phyloP scores from a whole-genome alignment of 2,329 filamentous ascomycete genomes.

The Metarhizium guizhouense region DNA sequence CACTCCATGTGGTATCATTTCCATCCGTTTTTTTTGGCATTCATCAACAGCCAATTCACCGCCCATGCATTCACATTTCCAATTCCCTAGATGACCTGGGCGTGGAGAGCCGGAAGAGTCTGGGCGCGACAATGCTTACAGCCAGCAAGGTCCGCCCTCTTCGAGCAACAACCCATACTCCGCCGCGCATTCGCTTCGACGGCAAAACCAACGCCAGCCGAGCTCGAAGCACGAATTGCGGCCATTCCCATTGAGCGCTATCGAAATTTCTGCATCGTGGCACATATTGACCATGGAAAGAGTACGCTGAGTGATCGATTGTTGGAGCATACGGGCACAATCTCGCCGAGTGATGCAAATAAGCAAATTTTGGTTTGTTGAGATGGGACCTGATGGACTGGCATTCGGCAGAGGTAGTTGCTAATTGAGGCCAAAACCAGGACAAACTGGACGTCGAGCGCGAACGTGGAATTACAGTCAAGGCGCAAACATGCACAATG shows the following conservation, averaged over 20 bases:
- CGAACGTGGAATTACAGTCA: constrained; percentile 94
- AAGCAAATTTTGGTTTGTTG: constrained; percentile 69
- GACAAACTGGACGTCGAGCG: constrained; percentile 60
- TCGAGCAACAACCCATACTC: constrained; percentile 4
- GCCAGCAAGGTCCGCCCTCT: constrained; percentile 5
- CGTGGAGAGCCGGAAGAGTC: constrained; percentile 26
- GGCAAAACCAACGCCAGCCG: constrained; percentile 21
- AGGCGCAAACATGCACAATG: constrained; percentile 98
- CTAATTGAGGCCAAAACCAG: constrained; percentile 13
- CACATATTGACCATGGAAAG: constrained; percentile 98
- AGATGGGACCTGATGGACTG: not conserved
- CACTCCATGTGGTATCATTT: too few relatives aligned
- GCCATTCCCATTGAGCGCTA: constrained; percentile 71
- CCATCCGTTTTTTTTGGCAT: not conserved
- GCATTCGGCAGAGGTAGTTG: not conserved
- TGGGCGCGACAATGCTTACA: constrained; percentile 26
- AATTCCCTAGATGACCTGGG: constrained; percentile 27
- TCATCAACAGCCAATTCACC: not conserved
- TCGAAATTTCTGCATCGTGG: constrained; percentile 97
- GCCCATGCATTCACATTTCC: constrained; percentile 5
- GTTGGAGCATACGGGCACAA: constrained; percentile 89
- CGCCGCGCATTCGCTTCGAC: constrained; percentile 9
- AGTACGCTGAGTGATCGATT: constrained; percentile 89
- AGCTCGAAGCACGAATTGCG: constrained; percentile 47
- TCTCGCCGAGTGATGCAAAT: constrained; percentile 68